These are phyloP conservation scores for Candida tropicalis DNA, from an alignment of 1,139 yeast species.

Conservation along the genomic window DNA sequence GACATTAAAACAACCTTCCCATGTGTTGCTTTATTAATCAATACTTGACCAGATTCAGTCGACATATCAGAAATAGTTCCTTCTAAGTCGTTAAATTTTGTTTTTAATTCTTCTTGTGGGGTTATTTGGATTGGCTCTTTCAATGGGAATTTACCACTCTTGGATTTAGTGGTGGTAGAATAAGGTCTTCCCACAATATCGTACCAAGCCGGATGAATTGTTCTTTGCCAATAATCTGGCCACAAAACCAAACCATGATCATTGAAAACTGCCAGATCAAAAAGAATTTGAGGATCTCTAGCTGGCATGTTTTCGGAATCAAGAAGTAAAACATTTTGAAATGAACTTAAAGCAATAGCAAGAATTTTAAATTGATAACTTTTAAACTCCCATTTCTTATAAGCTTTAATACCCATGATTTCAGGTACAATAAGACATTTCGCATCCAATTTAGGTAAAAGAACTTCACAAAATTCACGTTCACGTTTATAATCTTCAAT, in stretches of 20 bases:
- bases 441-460: conserved; percentile 31
- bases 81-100: conserved; percentile 49
- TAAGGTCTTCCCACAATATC: conserved; percentile 56
- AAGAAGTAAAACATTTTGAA: conserved; percentile 41
- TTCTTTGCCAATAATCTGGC: conserved; percentile 85
- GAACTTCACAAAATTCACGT: conserved; percentile 25
- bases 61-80: conserved; percentile 62
- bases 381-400: conserved; percentile 34
- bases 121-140: conserved; percentile 8
- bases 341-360: conserved; percentile 41
- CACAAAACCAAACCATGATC: conserved; percentile 66
- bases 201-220: conserved; percentile 68
- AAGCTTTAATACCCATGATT: conserved; percentile 34
- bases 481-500: conserved; percentile 33
- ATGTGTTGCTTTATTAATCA: conserved; percentile 57
- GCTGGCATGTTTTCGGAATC: conserved; percentile 46
- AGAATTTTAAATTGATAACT: conserved; percentile 46
- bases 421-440: conserved; percentile 37
- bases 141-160: conserved; percentile 25
- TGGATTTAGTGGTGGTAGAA: conserved; percentile 23
- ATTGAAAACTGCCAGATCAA: conserved; percentile 55
- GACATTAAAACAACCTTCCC: conserved; percentile 51
- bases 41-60: conserved; percentile 62
- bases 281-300: conserved; percentile 42
- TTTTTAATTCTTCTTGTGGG: conserved; percentile 17